phyloP scores from a whole-genome alignment of 768 basidiomycete genomes.

The Daedaleopsis nitida region DNA sequence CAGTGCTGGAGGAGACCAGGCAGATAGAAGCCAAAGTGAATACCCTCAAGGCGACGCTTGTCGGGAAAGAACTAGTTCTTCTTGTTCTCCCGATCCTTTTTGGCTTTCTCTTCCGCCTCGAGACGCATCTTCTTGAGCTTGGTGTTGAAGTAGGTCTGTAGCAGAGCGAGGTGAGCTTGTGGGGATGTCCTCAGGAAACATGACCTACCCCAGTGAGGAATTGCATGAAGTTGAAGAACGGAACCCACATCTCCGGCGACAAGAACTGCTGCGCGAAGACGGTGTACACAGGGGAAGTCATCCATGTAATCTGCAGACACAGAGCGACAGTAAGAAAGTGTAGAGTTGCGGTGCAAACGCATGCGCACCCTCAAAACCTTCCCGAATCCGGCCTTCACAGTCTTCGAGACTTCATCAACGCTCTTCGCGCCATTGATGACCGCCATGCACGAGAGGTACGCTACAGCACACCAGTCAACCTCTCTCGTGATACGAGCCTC shows the following conservation, averaged over 20 bases:
- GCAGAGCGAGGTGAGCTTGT: constrained; percentile 7
- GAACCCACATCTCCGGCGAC: constrained; percentile 85
- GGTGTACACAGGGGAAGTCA: constrained; percentile 74
- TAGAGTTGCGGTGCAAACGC: not conserved
- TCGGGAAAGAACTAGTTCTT: constrained; percentile 24
- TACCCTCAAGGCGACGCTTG: not conserved
- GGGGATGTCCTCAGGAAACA: not conserved
- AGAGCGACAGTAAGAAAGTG: constrained; percentile 3
- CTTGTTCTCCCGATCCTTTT: constrained; percentile 45
- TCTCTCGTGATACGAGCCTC: too few species aligned
- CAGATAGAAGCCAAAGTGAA: too few species aligned
- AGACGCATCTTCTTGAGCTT: constrained; percentile 65
- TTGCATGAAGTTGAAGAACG: constrained; percentile 80
- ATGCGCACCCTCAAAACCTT: constrained; percentile 65
- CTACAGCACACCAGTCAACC: constrained; percentile 34
- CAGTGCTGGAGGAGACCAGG: not conserved
- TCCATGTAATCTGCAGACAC: constrained; percentile 69
- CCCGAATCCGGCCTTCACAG: constrained; percentile 74
- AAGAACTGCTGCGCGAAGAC: constrained; percentile 79
- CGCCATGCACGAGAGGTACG: constrained; percentile 78
- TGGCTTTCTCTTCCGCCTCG: constrained; percentile 45
- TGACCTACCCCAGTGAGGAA: constrained; percentile 73
- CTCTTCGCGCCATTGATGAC: constrained; percentile 81
- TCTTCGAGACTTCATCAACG: constrained; percentile 60
- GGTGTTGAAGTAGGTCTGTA: constrained; percentile 73